phyloP scores from a whole-genome alignment of 352 stramenopile species.

The Globisporangium spinosum region DNA sequence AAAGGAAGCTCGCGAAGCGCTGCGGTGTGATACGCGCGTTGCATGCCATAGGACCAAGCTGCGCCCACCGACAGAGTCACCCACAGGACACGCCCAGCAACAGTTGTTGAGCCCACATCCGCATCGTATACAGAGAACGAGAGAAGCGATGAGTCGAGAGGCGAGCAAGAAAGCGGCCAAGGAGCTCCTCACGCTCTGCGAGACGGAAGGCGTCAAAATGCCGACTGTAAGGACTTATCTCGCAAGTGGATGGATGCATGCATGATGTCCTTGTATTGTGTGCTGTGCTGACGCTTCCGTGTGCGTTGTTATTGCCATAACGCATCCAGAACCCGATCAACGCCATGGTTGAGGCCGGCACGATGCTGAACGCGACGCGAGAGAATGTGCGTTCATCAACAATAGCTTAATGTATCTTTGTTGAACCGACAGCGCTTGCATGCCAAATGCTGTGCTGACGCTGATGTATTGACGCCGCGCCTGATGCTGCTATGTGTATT shows the following conservation, averaged over 20 bases:
- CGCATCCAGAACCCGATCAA: slow-evolving; percentile 58
- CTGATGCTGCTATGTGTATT: background rate
- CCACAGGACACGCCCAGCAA: background rate
- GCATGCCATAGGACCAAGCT: background rate
- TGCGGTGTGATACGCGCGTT: background rate
- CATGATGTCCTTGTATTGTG: background rate
- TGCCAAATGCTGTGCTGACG: background rate
- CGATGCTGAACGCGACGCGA: slow-evolving; percentile 82
- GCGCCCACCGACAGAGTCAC: background rate
- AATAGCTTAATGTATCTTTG: background rate
- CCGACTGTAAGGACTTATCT: slow-evolving; percentile 46
- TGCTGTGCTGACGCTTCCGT: background rate
- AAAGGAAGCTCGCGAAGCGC: background rate
- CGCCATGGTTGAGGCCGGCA: slow-evolving; percentile 76
- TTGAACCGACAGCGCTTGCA: background rate
- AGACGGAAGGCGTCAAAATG: slow-evolving; percentile 71
- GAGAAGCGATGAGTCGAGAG: slow-evolving; percentile 30
- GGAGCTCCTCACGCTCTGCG: slow-evolving; percentile 77
- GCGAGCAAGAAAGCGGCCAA: slow-evolving; percentile 65
- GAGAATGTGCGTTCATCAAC: slow-evolving; percentile 44
- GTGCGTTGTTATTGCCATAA: background rate
- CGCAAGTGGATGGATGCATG: background rate
- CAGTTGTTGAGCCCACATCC: background rate
- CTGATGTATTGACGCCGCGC: background rate
- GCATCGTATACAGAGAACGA: background rate